Base-by-base conservation (phyloP, 768 basidiomycete genomes). In the Mycena chlorophos region DNA sequence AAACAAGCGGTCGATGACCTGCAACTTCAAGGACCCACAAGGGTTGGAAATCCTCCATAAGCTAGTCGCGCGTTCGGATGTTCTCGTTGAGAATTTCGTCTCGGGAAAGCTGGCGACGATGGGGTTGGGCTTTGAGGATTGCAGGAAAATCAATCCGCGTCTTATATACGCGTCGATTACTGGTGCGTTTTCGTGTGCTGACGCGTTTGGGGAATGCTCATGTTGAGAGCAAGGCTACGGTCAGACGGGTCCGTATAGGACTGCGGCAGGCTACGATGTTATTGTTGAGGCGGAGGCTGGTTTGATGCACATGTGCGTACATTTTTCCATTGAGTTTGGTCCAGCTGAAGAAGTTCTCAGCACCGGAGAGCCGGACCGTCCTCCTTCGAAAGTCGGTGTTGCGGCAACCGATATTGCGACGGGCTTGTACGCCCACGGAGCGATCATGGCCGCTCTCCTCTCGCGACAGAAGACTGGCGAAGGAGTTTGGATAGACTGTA, bases 381-480 rank as follows among this genome's bases (percentile, higher is more conserved):
- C 85, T 16, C 95, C 94, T 3, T 87, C 83, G 66, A 97, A 98
- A 71, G 94, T 96, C n/a, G 95, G 95, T 8, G 94, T 97, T 25
- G 94, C 95, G 1, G 87, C 87, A 4, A 96, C 94, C 13, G 95
- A 94, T 71, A 82, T 94, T 51, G 85, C 91, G 43, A 94, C 89
- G 22, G 89, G 89, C 2, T 78, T 98, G 23, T 97, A 95, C 69
- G 87, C 93, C 4, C 93, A 96, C 52, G 91, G 92, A 0, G 93
- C 94, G 2, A 89, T 98, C 57, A 86, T 98, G 80, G 95, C 95
- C 4, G 94, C 86, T 1, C 77, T 98, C 14, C 68, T 94, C 54
- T 92, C 89, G 10, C 81, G 93, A 20, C 80, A 84, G 54, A 84
- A 88, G 65, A 97, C 94, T 0, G 94, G 94, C 4, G 78, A 87